phyloP scores from a whole-genome alignment of 441 rosid genomes.

The Adansonia rubrostipa region DNA sequence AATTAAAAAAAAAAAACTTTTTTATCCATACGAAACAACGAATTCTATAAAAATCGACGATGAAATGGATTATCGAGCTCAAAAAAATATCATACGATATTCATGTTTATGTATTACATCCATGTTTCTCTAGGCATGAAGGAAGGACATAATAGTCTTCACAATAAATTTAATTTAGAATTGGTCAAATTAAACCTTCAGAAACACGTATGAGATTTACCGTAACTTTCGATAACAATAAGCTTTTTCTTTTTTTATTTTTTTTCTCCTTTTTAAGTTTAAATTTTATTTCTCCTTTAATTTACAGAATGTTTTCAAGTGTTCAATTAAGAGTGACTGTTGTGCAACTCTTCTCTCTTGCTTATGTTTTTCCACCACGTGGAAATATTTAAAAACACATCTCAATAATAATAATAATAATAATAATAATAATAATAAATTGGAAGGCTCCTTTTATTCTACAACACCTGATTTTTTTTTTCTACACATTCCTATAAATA shows the following conservation, averaged over 20 bases:
- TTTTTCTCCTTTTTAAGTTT: background rate
- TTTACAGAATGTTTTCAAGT: background rate
- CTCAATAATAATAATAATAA: background rate
- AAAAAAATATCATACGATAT: no score
- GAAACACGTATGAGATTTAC: background rate
- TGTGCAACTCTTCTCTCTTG: background rate
- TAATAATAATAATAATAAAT: background rate
- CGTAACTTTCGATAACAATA: constrained; percentile 7
- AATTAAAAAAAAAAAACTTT: no score
- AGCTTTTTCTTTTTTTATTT: no score
- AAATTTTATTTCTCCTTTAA: background rate
- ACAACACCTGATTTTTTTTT: background rate
- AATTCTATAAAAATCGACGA: no score
- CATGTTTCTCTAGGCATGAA: background rate
- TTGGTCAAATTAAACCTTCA: constrained; percentile 6
- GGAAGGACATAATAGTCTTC: background rate
- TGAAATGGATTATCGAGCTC: no score
- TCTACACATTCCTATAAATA: background rate
- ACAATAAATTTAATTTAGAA: background rate
- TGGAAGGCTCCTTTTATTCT: background rate
- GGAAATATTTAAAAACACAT: background rate
- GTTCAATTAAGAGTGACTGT: background rate
- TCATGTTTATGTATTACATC: no score
- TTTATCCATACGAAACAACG: no score
- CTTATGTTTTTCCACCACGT: background rate